These are phyloP conservation scores for Botryotinia convoluta DNA, from an alignment of 2,329 filamentous ascomycete genomes.

Conservation along the genomic window DNA sequence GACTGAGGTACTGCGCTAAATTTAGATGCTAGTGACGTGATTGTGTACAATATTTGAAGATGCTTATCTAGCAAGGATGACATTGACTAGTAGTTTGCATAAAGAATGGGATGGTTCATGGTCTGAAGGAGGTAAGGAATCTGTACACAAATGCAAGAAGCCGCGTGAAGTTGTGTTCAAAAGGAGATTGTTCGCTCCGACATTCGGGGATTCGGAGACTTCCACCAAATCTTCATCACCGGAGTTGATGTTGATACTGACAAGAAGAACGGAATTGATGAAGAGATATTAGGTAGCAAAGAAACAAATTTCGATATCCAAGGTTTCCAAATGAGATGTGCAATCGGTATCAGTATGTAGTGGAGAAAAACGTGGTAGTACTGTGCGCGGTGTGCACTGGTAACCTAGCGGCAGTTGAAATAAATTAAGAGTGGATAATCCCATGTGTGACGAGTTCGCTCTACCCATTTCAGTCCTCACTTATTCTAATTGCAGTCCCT, in stretches of 20 bases:
- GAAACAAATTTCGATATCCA: neutral
- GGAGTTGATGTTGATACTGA: neutral
- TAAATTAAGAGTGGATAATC: neutral
- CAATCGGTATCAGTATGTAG: neutral
- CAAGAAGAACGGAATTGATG: neutral
- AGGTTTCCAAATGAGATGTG: neutral
- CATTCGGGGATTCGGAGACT: neutral
- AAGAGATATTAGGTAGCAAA: neutral
- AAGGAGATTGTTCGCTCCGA: neutral
- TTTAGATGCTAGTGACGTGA: conserved; percentile 15
- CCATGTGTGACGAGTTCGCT: neutral
- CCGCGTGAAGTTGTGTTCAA: neutral
- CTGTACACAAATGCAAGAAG: neutral
- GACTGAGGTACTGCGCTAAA: conserved; percentile 1
- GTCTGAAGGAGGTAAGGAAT: neutral
- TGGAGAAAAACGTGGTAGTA: neutral
- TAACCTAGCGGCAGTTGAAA: conserved; percentile 8
- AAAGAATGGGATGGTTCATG: conserved; percentile 4
- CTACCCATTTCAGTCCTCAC: neutral
- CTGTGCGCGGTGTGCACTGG: neutral
- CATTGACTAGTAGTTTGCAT: conserved; percentile 5
- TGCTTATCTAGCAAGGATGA: conserved; percentile 4
- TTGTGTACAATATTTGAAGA: neutral
- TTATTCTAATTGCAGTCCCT: neutral
- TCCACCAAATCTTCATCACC: neutral